Base-by-base conservation (phyloP, 2,329 filamentous ascomycete genomes). In the Diaporthe sp. region DNA sequence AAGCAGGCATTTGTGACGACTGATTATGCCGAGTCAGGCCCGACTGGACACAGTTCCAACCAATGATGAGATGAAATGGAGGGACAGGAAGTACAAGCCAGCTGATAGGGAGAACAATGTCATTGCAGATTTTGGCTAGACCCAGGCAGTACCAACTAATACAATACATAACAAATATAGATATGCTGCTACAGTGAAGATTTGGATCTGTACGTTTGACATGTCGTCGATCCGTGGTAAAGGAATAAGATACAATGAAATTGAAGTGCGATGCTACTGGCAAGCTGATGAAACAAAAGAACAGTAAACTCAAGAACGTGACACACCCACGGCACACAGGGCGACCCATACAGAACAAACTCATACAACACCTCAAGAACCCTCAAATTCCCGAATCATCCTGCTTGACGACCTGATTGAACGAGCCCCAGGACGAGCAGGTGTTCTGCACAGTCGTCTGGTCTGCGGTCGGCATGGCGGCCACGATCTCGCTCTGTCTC, bases 1-100 rank as follows among this genome's bases (percentile, higher is more conserved):
- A 1, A 6, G 1, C 15, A 68, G 71, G 85, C 84, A 1, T 85
- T 85, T 76, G 84, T 86, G 7, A 84, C 84, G 31, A 81, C 82
- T 34, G 86, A 86, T 73, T 86, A 93, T 74, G 93, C 92, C 76
- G 91, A 91, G 58, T 89, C 92, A 6, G 90, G 93, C 76, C 78
- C 77, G 0, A 78, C 76, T 37, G 78, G 78, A 6, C 92, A 92
- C 53, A 71, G 72, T 42, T 75, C 75, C 25, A 51, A 68, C 44
- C 58, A 17, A 13, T 28, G 25, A 15, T 76, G 60, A 73, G 13
- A n/a, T 22, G 12, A 22, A 2, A 28, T 17, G n/a, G n/a, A 28
- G 49, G 5, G 34, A 6, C 10, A 5, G 20, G 47, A n/a, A 15
- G 31, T 53, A 53, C 6, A 28, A 17, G 28, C 7, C 31, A 37